Conservation (phyloP, 345 rosid species). For the Eucalyptus albens region DNA sequence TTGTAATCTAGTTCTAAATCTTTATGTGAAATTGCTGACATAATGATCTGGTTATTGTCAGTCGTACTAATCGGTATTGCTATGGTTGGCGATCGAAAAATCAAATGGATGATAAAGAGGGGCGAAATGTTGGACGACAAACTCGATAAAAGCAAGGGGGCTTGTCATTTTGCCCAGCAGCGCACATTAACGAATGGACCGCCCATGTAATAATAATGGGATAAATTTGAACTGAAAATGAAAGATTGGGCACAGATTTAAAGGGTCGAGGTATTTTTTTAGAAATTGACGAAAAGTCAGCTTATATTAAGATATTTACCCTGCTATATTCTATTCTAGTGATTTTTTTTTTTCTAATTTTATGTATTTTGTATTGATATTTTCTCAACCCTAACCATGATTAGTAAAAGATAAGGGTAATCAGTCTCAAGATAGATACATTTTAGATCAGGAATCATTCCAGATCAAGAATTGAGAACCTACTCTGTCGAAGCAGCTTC, state of each 20-base stretch:
- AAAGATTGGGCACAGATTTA: not conserved
- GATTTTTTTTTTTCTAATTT: too few relatives aligned
- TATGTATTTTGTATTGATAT: not conserved
- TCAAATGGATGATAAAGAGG: not conserved
- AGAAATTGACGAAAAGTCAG: not conserved
- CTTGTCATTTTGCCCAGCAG: too few relatives aligned
- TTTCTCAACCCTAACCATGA: not conserved
- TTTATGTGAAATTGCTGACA: not conserved
- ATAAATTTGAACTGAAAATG: not conserved
- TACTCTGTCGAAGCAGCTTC: not conserved
- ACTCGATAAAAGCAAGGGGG: not conserved
- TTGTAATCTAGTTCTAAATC: too few relatives aligned
- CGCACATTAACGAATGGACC: too few relatives aligned
- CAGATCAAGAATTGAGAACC: not conserved
- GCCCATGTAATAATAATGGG: fast-evolving
- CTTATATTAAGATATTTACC: not conserved
- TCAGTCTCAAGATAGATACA: too few relatives aligned
- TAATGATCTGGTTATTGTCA: not conserved
- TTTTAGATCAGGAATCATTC: too few relatives aligned
- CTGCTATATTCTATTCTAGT: too few relatives aligned
- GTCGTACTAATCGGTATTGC: fast-evolving
- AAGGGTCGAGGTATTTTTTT: not conserved
- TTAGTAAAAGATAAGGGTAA: too few relatives aligned
- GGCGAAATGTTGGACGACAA: not conserved
- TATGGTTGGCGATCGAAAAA: not conserved